These are phyloP conservation scores for Yamadazyma triangularis DNA, from an alignment of 1,139 yeast genomes.

Conservation along the genomic window DNA sequence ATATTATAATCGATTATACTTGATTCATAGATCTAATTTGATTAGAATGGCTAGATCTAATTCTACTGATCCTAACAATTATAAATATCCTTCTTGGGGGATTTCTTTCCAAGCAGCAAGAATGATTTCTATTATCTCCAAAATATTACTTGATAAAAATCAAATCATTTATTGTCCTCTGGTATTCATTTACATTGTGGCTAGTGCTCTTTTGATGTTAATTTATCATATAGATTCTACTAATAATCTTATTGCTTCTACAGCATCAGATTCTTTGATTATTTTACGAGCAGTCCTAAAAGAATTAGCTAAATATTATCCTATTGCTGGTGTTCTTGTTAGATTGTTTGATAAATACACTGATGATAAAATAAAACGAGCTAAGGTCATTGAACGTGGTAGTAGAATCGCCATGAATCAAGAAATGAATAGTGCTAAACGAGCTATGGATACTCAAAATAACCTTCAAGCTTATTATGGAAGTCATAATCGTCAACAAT, in stretches of 20 bases:
- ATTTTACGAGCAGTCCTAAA: conserved; percentile 50
- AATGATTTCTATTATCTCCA: conserved; percentile 67
- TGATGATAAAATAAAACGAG: conserved; percentile 41
- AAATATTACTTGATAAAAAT: conserved; percentile 50
- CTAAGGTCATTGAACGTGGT: conserved; percentile 39
- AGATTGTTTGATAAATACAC: conserved; percentile 45
- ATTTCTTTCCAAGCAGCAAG: conserved; percentile 83
- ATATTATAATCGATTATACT: conserved; percentile 67
- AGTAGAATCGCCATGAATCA: conserved; percentile 36
- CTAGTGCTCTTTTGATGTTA: conserved; percentile 69
- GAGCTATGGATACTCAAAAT: conserved; percentile 21
- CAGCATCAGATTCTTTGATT: conserved; percentile 55
- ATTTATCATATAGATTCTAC: conserved; percentile 69
- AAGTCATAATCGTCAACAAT: conserved; percentile 1
- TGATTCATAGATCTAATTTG: conserved; percentile 70
- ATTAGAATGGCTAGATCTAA: conserved; percentile 45
- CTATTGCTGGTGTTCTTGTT: conserved; percentile 40
- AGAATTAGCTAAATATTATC: conserved; percentile 46
- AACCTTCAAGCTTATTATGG: conserved; percentile 17
- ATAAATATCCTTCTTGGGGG: conserved; percentile 75
- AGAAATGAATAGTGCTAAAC: conserved; percentile 26
- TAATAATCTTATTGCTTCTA: conserved; percentile 50
- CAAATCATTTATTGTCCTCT: conserved; percentile 55
- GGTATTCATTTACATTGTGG: conserved; percentile 51
- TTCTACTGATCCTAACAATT: conserved; percentile 43